A percentile compares a stretch with the other conserved stretches of the same genome.
phyloP scores from a whole-genome alignment of 2,329 filamentous ascomycete species.

The Microascus cirrosus region DNA sequence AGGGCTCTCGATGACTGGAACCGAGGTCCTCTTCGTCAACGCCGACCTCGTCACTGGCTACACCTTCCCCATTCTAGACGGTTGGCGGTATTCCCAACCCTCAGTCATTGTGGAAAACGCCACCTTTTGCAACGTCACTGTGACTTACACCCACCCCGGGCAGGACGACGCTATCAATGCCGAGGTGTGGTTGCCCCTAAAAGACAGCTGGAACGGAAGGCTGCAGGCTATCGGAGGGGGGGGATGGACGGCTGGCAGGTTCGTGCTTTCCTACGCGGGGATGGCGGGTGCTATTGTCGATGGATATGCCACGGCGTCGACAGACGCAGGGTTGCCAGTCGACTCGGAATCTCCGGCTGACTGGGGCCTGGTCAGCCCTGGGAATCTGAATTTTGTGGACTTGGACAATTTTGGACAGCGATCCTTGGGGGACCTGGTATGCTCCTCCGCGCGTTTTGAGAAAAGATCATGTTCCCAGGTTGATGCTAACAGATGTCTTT shows the following conservation, averaged over 20 bases:
- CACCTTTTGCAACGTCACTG: conserved; percentile 15
- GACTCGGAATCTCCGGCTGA: background rate
- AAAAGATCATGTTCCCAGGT: background rate
- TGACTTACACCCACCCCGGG: conserved; percentile 15
- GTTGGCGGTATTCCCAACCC: background rate
- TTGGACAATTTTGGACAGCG: conserved; percentile 15
- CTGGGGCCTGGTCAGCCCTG: conserved; percentile 4
- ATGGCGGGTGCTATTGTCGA: conserved; percentile 10
- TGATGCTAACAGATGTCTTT: background rate
- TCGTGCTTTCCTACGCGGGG: conserved; percentile 6
- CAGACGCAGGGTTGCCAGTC: conserved; percentile 9
- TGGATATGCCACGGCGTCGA: conserved; percentile 11
- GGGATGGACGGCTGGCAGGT: conserved; percentile 15
- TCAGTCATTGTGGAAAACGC: background rate
- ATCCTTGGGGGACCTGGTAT: conserved; percentile 16
- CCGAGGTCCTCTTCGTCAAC: background rate
- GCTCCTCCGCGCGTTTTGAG: background rate
- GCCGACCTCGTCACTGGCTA: background rate
- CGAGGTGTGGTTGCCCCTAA: conserved; percentile 13
- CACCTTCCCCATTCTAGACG: background rate
- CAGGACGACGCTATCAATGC: conserved; percentile 12
- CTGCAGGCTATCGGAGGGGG: conserved; percentile 18
- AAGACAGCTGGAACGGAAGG: conserved; percentile 15
- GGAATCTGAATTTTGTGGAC: conserved; percentile 12
- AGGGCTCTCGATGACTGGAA: background rate